Conservation (phyloP, 768 basidiomycete species). For the Antrodiella citrinella region DNA sequence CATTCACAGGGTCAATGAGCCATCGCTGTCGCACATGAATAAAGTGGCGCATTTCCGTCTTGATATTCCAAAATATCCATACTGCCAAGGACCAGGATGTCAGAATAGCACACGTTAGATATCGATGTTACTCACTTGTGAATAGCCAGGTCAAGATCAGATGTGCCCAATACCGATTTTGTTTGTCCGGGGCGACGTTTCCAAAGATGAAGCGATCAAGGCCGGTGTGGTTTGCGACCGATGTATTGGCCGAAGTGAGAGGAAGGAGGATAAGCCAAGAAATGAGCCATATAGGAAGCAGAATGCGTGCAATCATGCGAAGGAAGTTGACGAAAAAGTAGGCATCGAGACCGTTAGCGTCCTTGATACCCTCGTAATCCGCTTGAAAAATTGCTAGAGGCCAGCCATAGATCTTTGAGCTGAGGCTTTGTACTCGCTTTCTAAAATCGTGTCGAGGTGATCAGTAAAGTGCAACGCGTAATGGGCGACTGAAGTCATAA, state of each 20-base stretch:
- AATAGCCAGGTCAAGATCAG: constrained; percentile 68
- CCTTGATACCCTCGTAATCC: constrained; percentile 53
- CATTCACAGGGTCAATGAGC: constrained; percentile 67
- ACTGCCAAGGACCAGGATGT: constrained; percentile 29
- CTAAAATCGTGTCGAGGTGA: constrained; percentile 24
- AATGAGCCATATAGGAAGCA: constrained; percentile 87
- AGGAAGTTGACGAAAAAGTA: constrained; percentile 92
- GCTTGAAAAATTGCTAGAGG: constrained; percentile 53
- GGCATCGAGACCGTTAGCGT: constrained; percentile 78
- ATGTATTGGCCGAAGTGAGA: constrained; percentile 49
- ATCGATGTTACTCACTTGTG: constrained; percentile 46
- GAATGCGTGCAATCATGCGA: constrained; percentile 72
- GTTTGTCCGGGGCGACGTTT: constrained; percentile 48
- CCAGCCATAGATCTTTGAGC: constrained; percentile 50
- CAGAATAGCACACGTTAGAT: background rate
- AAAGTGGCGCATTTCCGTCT: constrained; percentile 73
- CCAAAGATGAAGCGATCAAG: constrained; percentile 76
- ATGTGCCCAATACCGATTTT: constrained; percentile 68
- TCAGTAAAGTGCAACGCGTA: constrained; percentile 6
- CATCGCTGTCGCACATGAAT: constrained; percentile 73
- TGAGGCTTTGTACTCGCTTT: constrained; percentile 51
- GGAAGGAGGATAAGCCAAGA: constrained; percentile 87
- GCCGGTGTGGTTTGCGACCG: constrained; percentile 36
- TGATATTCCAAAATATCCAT: constrained; percentile 84
- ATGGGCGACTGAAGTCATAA: background rate